phyloP scores from a whole-genome alignment of 2,329 filamentous ascomycete species.

The Clonostachys rosea region DNA sequence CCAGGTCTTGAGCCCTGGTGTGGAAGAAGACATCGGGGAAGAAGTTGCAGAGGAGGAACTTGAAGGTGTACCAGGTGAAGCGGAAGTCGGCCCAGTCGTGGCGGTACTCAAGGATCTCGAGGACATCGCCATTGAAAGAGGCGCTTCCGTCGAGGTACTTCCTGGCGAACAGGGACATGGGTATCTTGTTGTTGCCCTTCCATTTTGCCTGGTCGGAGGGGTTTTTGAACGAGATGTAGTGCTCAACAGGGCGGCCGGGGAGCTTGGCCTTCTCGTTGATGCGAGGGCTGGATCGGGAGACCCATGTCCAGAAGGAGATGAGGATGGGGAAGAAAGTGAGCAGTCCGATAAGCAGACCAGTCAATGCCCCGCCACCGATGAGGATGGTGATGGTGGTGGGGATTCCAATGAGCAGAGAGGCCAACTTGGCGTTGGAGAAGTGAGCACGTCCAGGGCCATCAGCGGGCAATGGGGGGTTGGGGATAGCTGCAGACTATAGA shows the following conservation, averaged over 20 bases:
- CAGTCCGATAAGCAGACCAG: constrained; percentile 80
- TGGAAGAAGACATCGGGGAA: constrained; percentile 90
- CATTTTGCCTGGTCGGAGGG: constrained; percentile 58
- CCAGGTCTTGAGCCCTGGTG: constrained; percentile 74
- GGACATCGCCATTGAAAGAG: constrained; percentile 88
- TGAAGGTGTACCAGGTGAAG: constrained; percentile 86
- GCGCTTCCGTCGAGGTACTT: constrained; percentile 97
- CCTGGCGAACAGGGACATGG: constrained; percentile 92
- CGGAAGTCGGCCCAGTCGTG: constrained; percentile 96
- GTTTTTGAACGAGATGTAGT: constrained; percentile 82
- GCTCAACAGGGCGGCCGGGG: constrained; percentile 81
- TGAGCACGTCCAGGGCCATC: constrained; percentile 78
- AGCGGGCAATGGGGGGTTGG: constrained; percentile 90
- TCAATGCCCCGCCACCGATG: constrained; percentile 81
- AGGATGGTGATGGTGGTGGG: constrained; percentile 82
- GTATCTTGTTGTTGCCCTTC: constrained; percentile 73
- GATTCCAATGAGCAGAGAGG: constrained; percentile 63
- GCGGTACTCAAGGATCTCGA: constrained; percentile 87
- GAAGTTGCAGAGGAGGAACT: constrained; percentile 75
- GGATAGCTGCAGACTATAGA: constrained; percentile 59
- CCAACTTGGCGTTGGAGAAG: constrained; percentile 81
- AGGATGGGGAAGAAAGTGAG: constrained; percentile 77
- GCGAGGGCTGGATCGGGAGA: constrained; percentile 78
- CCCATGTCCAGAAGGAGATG: constrained; percentile 74
- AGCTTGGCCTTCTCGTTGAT: constrained; percentile 88